Evolutionary conservation across 2,329 filamentous ascomycete genomes (phyloP), one percentile per base, ranked within the genome.

Genomic region (Hypoxylon sp.): DNA sequence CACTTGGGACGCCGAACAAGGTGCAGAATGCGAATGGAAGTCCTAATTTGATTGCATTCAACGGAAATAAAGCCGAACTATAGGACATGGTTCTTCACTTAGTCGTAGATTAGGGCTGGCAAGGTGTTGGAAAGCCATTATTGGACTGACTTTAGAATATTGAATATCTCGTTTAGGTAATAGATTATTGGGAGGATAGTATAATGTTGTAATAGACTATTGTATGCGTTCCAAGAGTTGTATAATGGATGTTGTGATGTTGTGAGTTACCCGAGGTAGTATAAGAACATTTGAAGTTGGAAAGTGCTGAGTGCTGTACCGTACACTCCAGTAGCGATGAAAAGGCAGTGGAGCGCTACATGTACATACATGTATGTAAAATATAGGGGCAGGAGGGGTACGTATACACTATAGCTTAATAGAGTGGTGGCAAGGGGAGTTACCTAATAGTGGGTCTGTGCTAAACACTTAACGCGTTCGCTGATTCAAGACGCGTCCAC

Each of bases 11-110:
- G 4, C 57, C 22, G 3, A 64, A 65, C 33, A 70, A 66, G 67
- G 73, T 77, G n/a, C 42, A 66, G 54, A 68, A 73, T 35, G 42
- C 65, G 3, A 71, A 68, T 0, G 70, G 72, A n/a, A 75, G 70
- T 19, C 68, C 72, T 9, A 76, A 77, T 48, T 17, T 72, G 35
- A 75, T 77, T 39, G 73, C 72, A 4, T 77, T 74, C 66, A 77
- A 77, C 59, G 75, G 75, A n/a, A 72, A 73, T 26, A 63, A 53
- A 47, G 65, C 59, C 13, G 68, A 70, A 22, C 42, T 73, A 10
- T 66, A 63, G 14, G 31, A 26, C 39, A 22, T 22, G 39, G 39
- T 44, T 22, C 39, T 44, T 17, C n/a, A 39, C 35, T 14, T 19
- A 50, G 22, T 52, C 19, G 3, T 29, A 4, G 22, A 31, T 24